Base-by-base conservation (phyloP, 108 stramenopile genomes). In the Fistulifera solaris region DNA sequence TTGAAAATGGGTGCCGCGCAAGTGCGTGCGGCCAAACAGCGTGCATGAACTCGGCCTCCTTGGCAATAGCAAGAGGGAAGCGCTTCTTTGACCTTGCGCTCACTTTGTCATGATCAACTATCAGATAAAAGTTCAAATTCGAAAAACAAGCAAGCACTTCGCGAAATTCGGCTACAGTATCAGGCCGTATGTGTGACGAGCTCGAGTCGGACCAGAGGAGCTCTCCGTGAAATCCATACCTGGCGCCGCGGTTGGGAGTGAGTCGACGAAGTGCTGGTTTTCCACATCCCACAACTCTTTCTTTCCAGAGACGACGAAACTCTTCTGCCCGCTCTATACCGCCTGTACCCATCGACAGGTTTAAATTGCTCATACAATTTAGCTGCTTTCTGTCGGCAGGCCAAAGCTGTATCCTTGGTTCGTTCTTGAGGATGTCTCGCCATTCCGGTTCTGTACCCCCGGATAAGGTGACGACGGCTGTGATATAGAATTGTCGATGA, bases 1-100 rank as follows among this genome's bases (percentile, higher is more conserved):
- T 66, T 7, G 65, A 67, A 0, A 83, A 61, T 0, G 78, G 54
- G 42, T 87, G 86, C 1, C 85, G 71, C 1, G 83, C 76, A 15
- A 83, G 59, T 42, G 85, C 83, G 63, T 87, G 85, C 5, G 89
- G 85, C 85, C 83, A 89, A 16, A 61, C 55, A 0, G 81, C 87
- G 59, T 81, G 68, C 0, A 63, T 65, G 57, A 89, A 85, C 22
- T 56, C 58, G 0, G 81, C 63, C 22, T 61, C 58, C 44, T 62
- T 53, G 19, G 79, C 70, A 26, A 89, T 76, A 8, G 77, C 76
- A 10, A 67, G 65, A 11, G 84, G 87, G 59, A 85, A 89, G 18
- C 44, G 23, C 48, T 21, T 67, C 1, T 61, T 21, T 8, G 61
- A 15, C 17, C 72, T 73, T 24, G 39, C 31, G 11, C 68, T 63